Conservation (phyloP, 2,329 filamentous ascomycete genomes). For the Botrytis fabae region DNA sequence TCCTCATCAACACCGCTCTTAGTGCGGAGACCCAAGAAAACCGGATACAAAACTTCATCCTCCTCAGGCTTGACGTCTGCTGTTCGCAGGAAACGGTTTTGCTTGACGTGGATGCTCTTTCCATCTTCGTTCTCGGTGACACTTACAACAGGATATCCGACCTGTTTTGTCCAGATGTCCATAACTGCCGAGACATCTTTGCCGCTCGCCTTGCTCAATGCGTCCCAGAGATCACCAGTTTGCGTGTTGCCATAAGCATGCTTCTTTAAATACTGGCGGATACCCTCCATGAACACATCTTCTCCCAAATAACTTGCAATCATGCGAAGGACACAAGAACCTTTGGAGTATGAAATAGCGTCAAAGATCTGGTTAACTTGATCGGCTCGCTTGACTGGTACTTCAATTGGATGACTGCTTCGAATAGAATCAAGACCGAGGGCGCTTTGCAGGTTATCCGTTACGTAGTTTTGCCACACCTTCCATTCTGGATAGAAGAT, state of each 20-base stretch:
- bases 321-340: conserved; percentile 94
- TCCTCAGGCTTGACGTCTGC: conserved; percentile 93
- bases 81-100: conserved; percentile 92
- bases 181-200: conserved; percentile 90
- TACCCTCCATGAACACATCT: conserved; percentile 88
- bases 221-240: conserved; percentile 87
- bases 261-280: conserved; percentile 88
- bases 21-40: conserved; percentile 83
- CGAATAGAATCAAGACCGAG: conserved; percentile 85
- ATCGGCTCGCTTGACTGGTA: conserved; percentile 90
- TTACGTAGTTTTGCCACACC: conserved; percentile 94
- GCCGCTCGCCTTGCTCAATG: conserved; percentile 82
- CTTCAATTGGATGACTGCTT: conserved; percentile 95
- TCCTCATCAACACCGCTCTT: conserved; percentile 80
- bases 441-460: conserved; percentile 86
- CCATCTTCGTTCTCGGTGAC: conserved; percentile 74
- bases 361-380: conserved; percentile 99
- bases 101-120: conserved; percentile 80
- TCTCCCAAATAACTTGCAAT: conserved; percentile 94
- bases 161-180: conserved; percentile 95
- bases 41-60: conserved; percentile 82
- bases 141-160: conserved; percentile 87
- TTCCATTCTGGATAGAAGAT: conserved; percentile 98
- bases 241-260: conserved; percentile 95
- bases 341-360: conserved; percentile 95